phyloP scores from a whole-genome alignment of 257 asterid species.

The Solanum sitiens region DNA sequence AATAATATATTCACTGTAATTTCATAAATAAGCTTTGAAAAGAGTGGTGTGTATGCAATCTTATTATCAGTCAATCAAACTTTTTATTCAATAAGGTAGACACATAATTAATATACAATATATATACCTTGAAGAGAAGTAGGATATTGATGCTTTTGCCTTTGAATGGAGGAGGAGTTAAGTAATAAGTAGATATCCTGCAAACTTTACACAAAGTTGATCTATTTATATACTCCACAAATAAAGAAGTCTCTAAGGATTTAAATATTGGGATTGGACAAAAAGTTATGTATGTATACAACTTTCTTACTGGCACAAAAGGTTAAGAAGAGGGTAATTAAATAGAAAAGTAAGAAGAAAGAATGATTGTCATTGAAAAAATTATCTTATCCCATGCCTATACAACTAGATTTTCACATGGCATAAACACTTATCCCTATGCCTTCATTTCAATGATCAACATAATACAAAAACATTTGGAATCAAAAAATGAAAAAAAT shows the following conservation, averaged over 20 bases:
- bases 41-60: no score
- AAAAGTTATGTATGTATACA: not conserved
- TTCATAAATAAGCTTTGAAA: no score
- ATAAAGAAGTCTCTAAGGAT: not conserved
- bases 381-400: constrained; percentile 55
- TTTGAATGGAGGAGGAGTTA: not conserved
- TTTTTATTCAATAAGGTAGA: not conserved
- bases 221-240: not conserved
- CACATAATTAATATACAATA: not conserved
- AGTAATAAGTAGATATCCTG: not conserved
- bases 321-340: not conserved
- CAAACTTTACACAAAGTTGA: not conserved
- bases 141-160: not conserved
- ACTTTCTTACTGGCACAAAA: constrained; percentile 7
- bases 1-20: not conserved
- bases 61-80: no score
- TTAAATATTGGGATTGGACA: not conserved
- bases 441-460: constrained; percentile 7
- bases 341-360: not conserved
- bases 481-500: not conserved
- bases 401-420: constrained; percentile 54
- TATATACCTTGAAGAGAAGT: not conserved
- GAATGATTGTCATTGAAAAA: constrained; percentile 46
- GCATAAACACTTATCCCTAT: constrained; percentile 23
- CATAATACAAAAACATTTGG: not conserved